phyloP scores from a whole-genome alignment of 306 rosid species.

The Cicer pinnatifidum region DNA sequence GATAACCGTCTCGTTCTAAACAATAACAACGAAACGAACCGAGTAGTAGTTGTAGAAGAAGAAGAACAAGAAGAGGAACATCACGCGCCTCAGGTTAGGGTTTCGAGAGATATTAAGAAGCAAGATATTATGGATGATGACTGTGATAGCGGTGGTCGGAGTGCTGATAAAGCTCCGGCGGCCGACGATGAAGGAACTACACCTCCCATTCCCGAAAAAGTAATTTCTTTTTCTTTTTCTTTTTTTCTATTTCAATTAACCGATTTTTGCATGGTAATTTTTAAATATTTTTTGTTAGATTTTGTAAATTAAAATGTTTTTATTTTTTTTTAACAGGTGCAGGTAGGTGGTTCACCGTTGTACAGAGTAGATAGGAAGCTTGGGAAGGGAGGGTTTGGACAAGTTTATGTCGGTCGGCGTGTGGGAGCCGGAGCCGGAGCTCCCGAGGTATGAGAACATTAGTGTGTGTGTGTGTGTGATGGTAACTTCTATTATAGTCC shows the following conservation, averaged over 20 bases:
- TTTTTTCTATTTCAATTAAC: background rate
- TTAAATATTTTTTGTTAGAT: background rate
- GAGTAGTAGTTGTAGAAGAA: background rate
- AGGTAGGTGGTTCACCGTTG: constrained; percentile 87
- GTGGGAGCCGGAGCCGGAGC: constrained; percentile 69
- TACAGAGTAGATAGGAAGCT: constrained; percentile 76
- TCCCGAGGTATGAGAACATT: constrained; percentile 57
- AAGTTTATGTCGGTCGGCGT: constrained; percentile 89
- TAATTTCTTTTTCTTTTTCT: constrained; percentile 2
- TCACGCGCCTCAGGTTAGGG: constrained; percentile 38
- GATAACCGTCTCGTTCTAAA: background rate
- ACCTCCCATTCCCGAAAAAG: constrained; percentile 88
- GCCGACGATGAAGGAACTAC: constrained; percentile 71
- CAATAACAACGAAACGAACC: constrained; percentile 24
- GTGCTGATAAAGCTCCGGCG: constrained; percentile 59
- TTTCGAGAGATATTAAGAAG: constrained; percentile 34
- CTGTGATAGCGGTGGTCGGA: constrained; percentile 67
- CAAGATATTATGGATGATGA: constrained; percentile 71
- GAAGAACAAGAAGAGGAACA: background rate
- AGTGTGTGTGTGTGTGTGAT: constrained; percentile 43
- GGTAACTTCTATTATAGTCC: background rate
- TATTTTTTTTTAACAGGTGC: constrained; percentile 61
- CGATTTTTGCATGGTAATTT: background rate
- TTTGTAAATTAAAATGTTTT: background rate
- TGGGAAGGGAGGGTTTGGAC: constrained; percentile 98